These are phyloP conservation scores for Amylostereum areolatum DNA, from an alignment of 1,284 basidiomycete genomes.

Conservation along the genomic window DNA sequence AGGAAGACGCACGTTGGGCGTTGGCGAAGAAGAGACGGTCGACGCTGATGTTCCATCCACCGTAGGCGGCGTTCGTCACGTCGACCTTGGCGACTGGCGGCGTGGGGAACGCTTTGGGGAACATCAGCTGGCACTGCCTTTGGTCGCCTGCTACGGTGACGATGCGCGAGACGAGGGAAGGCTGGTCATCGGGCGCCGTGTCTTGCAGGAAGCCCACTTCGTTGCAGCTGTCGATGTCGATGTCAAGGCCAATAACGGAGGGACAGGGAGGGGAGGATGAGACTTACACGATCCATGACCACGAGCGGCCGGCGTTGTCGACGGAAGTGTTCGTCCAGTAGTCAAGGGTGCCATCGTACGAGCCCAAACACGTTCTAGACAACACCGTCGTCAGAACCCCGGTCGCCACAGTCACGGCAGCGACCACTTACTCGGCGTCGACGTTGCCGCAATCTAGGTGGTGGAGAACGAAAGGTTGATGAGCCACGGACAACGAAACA, in stretches of 20 bases:
- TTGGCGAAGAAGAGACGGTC: slow-evolving; percentile 67
- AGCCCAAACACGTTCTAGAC: slow-evolving; percentile 49
- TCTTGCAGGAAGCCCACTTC: slow-evolving; percentile 63
- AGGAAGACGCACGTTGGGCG: slow-evolving; percentile 44
- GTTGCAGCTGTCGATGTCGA: slow-evolving; percentile 44
- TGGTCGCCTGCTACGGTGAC: slow-evolving; percentile 56
- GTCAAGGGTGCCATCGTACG: slow-evolving; percentile 41
- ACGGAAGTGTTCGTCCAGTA: slow-evolving; percentile 49
- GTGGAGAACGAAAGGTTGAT: background rate
- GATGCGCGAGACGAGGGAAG: slow-evolving; percentile 54
- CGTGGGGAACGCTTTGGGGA: slow-evolving; percentile 48
- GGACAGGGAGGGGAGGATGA: slow-evolving; percentile 25
- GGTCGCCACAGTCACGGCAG: background rate
- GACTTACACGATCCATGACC: slow-evolving; percentile 55
- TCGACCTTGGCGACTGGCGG: slow-evolving; percentile 31
- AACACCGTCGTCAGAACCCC: background rate
- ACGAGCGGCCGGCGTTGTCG: slow-evolving; percentile 47
- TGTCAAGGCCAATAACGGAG: background rate
- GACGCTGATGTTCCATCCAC: slow-evolving; percentile 56
- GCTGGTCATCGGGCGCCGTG: slow-evolving; percentile 45
- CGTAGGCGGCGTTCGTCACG: slow-evolving; percentile 43
- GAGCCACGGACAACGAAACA: background rate
- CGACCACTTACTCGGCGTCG: slow-evolving; percentile 13
- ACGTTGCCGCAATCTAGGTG: slow-evolving; percentile 37
- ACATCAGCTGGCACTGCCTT: slow-evolving; percentile 60